Base-by-base conservation (phyloP, 192 early-diverging fungal species). In the Coemansia sp. region DNA sequence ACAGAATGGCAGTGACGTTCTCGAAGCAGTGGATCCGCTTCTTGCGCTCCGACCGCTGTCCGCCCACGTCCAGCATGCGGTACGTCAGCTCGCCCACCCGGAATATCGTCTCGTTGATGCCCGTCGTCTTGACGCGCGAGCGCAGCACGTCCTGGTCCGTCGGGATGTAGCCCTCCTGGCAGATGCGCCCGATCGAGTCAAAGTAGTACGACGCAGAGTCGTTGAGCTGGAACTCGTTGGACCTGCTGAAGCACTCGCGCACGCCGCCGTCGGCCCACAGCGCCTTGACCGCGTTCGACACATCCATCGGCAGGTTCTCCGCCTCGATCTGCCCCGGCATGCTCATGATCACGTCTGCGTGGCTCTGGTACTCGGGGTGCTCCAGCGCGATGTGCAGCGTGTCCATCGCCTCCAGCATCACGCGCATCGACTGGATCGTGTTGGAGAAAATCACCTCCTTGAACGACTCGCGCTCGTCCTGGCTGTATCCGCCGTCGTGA, bases 1-100 rank as follows among this genome's bases (percentile, higher is more conserved):
- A 98, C 29, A 98, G 84, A 62, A 98, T 94, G 4, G 93, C 90
- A 1, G 93, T 97, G 20, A 97, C 94, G 67, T 95, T 93, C 71
- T 98, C 95, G 65, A 98, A 98, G 67, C 94, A 98, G 80, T 96
- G 95, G 64, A 96, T 95, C 95, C 95, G 97, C 83, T 98, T 98
- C 69, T 98, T 98, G 68, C 95, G 87, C 83, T 98, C 95, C 45
- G 93, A 95, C 46, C 95, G 89, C 84, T 98, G 95, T 42, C 95
- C 95, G 68, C 95, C 95, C 47, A 98, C 95, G 83, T 98, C 95
- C 77, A 94, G 91, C 91, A 98, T 93, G 61, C 92, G 87, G 77
- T 96, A 98, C 29, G 91, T 94, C 48, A 96, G 75, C 39, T 95
- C 92, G 24, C 90, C 91, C 63, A 98, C 91, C 27, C 88, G 69